Base-by-base conservation (phyloP, 1,139 yeast genomes). In the Debaryomycetaceae sp. region DNA sequence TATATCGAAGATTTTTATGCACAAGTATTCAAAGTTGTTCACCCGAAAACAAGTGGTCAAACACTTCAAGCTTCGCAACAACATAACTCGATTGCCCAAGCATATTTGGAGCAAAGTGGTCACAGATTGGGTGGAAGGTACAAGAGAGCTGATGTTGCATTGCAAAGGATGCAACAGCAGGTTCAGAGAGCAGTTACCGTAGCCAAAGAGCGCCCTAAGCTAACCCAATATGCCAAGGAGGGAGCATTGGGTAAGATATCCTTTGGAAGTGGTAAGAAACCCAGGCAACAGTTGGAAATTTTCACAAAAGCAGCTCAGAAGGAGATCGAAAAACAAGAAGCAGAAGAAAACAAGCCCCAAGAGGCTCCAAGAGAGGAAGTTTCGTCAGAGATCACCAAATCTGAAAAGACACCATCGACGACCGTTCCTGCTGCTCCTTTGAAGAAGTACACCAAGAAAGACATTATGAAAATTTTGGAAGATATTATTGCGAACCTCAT, bases 91-190 rank as follows among this genome's bases (percentile, higher is more conserved):
- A 86, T 91, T 72, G 97, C 97, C 13, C 90, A 88, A 62, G 95
- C 96, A n/a, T 91, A 95, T 60, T 74, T 93, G 63, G 95, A 88
- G 59, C 96, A 89, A 65, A 86, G 95, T 52, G 96, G 97, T 41
- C 96, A 89, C 62, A 82, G 95, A 67, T 73, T 87, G 48, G 95
- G 96, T 51, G 95, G 96, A 41, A 83, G 96, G 62, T 79, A 81
- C 57, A 84, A 87, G 69, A 77, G 96, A 60, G 93, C 95, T n/a
- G 97, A 89, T 64, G 86, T 91, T 54, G 97, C 97, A 1, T 76
- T 91, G 58, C 97, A 88, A 69, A 84, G 97, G 75, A 91, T 93
- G 97, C 98, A 93, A 70, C 97, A 91, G 61, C 98, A 93, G 69
- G 97, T 95, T 46, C 96, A 91, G 62, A 87, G 87, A 60, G 98